Base-by-base conservation (phyloP, 2,329 filamentous ascomycete species). In the Phialophora verrucosa region DNA sequence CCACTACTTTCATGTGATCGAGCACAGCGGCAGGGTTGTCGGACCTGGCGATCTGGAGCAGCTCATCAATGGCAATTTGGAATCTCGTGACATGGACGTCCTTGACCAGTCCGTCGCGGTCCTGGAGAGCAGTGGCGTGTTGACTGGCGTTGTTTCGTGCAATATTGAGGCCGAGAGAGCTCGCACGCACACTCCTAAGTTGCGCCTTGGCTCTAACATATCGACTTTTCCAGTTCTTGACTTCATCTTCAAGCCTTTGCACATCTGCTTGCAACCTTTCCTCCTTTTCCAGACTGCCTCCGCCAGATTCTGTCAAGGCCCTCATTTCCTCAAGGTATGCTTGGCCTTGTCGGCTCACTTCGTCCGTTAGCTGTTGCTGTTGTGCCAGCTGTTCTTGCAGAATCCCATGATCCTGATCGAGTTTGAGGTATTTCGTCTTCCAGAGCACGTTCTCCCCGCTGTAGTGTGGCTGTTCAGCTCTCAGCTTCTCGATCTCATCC, bases 41-140 rank as follows among this genome's bases (percentile, higher is more conserved):
- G 38, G 84, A 84, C 58, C 93, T 88, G 20, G 93, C 92, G 49
- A 85, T 86, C 70, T 90, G 90, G 42, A 99, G 83, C 47, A 98
- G 84, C 74, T 98, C 94, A 75, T 99, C 94, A 68, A 99, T 91
- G 25, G 93, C 87, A 67, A 98, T 90, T 78, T 99, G 95, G 81
- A 97, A 98, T 75, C 92, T 93, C 59, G 94, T 97, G 71, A 99
- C 88, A 76, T 97, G 91, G 12, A 97, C 86, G 78, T 97, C 95
- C 79, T 91, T 93, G 73, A 99, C 88, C 25, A 95, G 78, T 5
- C 95, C 95, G 66, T 88, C 86, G 12, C 89, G 86, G 44, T 90
- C 85, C 25, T 87, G 85, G 70, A 95, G 89, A 58, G 85, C 87
- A n/a, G 89, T 88, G 7, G 90, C 87, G 51, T 89, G 80, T 25